Base-by-base conservation (phyloP, 177 flowering plant species). In the Vitis hybrid region DNA sequence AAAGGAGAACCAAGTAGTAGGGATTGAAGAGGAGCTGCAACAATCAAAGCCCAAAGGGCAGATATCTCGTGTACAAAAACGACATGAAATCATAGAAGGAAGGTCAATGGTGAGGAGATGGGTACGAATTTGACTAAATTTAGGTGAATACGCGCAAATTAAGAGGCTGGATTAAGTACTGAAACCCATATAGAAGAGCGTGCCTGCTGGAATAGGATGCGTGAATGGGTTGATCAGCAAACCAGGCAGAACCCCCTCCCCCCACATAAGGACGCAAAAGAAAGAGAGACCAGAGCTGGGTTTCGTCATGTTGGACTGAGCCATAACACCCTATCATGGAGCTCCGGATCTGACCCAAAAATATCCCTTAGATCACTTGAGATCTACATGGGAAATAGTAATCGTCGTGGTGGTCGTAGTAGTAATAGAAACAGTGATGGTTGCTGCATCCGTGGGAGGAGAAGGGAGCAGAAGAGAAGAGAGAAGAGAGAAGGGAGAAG, bases 41-140 rank as follows among this genome's bases (percentile, higher is more conserved):
- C 45, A 6, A 34, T 34, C 45, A 34, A 23, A 3, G 45, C 45
- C 45, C 45, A 34, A 34, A 34, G 45, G 7, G 45, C 45, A 34
- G 45, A 34, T 6, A 34, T 64, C 66, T 30, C 48, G 32, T 32
- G 64, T 23, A 49, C 66, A 64, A 64, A 73, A 32, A 19, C 9
- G 59, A 77, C 74, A 74, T 70, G 74, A 77, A 74, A 74, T 74
- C 66, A 77, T 66, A 60, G 26, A 21, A 54, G 34, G 67, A 54
- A 13, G 52, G 48, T 14, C 64, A 17, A 34, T 12, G 14, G 17
- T 2, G 30, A 49, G 50, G 3, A 70, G 21, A 4, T 60, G 45
- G 60, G 26, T 34, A 34, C 45, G 45, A 34, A 34, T 34, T 23
- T 23, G 26, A 23, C 26, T 23, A 23, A 23, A 23, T 23, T 23